Evolutionary conservation across 768 basidiomycete species (phyloP), one percentile per base, ranked within the genome.

Genomic region (Suillus clintonianus): DNA sequence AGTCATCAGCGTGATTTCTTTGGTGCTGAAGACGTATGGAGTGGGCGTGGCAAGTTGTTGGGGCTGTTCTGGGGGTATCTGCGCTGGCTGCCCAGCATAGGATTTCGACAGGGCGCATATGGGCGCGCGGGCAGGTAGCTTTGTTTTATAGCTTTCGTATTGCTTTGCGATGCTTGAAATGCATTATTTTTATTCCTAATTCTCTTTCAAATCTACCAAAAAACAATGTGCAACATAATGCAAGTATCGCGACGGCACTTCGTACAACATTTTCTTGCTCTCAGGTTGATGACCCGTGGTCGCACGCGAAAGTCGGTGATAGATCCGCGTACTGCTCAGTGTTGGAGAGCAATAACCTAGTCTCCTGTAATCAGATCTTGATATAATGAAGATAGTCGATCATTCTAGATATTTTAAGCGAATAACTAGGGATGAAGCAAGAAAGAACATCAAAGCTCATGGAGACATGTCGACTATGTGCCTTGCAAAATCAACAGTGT

Each of bases 11-110:
- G 83, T 99, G 53, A 76, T 95, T 34, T 86, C 91, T 15, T 80
- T 99, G 55, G 69, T 89, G 8, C 75, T 97, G 64, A 86, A 87
- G 65, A 92, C 89, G 37, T 82, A 83, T 39, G 95, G 94, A 3
- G 78, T 94, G 5, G 90, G 88, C 8, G 86, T 87, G 9, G 77
- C 80, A 19, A 96, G 92, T 71, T 99, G 97, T 74, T 90, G 86
- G 85, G 97, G 96, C 14, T 99, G 97, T 75, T 78, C 82, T 4
- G 88, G 87, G 67, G 89, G 89, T 15, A 77, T 89, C 50, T 93
- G 92, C 73, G 84, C 86, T 58, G 88, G 86, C 5, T 93, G 92
- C 72, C 81, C 87, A 61, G 72, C 78, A 43, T 81, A 68, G 74
- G 24, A 54, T 24, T 34, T 37, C 5, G 17, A 59, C 19, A 5